Percentiles rank a stretch among this genome's conserved stretches.
phyloP scores from a whole-genome alignment of 73 alveolate genomes.

The Uronychia binucleata region DNA sequence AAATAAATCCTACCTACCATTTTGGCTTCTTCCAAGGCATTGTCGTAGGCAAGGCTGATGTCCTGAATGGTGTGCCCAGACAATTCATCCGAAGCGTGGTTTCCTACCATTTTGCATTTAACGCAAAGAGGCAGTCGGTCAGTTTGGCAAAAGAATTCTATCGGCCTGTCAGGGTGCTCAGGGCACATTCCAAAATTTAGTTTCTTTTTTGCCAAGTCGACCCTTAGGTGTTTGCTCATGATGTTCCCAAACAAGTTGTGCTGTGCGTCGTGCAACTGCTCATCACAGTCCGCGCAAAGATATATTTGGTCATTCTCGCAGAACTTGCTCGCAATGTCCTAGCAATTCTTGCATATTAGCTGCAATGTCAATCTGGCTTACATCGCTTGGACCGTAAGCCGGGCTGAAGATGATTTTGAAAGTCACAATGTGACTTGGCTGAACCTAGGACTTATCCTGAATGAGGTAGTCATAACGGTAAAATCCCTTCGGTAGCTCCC shows the following conservation, averaged over 20 bases:
- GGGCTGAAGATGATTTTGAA: background rate
- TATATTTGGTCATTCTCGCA: background rate
- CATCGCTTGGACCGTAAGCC: no score
- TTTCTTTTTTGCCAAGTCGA: background rate
- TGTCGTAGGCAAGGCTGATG: constrained; percentile 7
- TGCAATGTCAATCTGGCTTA: background rate
- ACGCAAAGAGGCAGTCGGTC: constrained; percentile 8
- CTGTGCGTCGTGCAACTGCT: background rate
- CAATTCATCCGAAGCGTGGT: constrained; percentile 8
- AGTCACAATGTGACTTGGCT: background rate
- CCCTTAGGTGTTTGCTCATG: background rate
- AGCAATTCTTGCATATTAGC: background rate
- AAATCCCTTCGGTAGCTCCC: background rate
- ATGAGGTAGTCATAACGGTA: background rate
- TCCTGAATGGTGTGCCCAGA: background rate
- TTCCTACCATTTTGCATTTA: constrained; percentile 13
- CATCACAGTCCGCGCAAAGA: background rate
- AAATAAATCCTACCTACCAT: background rate
- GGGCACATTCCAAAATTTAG: background rate
- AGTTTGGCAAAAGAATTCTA: background rate
- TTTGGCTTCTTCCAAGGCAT: background rate
- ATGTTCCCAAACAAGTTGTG: no score
- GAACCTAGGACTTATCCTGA: background rate
- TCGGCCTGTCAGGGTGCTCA: background rate
- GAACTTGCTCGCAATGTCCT: background rate